Evolutionary conservation across 129 eudicot species (phyloP), one percentile per base, ranked within the genome.

Genomic region (Artemisia annua): DNA sequence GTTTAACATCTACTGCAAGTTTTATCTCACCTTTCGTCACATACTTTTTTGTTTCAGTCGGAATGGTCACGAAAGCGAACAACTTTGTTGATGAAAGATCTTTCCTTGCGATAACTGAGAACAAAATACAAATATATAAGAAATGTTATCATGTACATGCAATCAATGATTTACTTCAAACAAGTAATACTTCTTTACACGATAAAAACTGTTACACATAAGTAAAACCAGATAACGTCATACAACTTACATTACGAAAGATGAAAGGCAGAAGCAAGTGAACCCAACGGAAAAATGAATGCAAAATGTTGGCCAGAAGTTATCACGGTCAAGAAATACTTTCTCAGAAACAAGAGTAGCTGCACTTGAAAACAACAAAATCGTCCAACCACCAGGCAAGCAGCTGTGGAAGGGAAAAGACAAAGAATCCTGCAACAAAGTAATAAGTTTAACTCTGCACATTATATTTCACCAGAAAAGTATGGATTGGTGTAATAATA

Each of bases 301-400:
- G 52, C 69, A 35, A 80, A 95, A 88, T 48, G 97, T 83, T 15
- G 86, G 73, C 97, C 96, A 95, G 77, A 95, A 91, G 48, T 88
- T 82, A 54, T 88, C 83, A 7, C 72, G 85, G 81, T 91, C 83
- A 81, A 95, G 67, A 64, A 86, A 79, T 63, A 88, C 48, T 74
- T 70, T 85, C 81, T 91, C 96, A 18, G 92, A 89, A 67, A 91
- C 16, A 54, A 88, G 82, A 62, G 97, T 88, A 14, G 66, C 85
- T 53, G 80, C 35, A 60, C 99, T 80, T 72, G 91, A 91, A 82
- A 85, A 72, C 10, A 91, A 63, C 68, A 95, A 78, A 73, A 88
- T 65, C 2, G 54, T 72, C 91, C 88, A 91, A 72, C 99, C 99
- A 11, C 83, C 81, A 44, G 99, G 99, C 76, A 90, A 83, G 84